Conservation (phyloP, 208 protist species). For the Strigomonas culicis region DNA sequence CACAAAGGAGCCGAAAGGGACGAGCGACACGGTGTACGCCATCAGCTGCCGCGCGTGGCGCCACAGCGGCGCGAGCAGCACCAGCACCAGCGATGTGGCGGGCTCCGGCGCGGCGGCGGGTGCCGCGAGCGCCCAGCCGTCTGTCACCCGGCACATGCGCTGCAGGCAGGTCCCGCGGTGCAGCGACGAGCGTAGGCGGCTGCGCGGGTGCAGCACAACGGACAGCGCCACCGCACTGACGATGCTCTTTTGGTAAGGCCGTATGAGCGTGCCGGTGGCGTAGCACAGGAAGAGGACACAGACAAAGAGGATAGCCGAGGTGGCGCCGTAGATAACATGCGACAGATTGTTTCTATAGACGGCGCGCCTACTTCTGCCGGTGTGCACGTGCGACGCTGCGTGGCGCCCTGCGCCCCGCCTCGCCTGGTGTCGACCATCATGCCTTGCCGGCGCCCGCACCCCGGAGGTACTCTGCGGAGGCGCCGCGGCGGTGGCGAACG, state of each 20-base stretch:
- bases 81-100: constrained; percentile 27
- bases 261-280: constrained; percentile 38
- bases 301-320: constrained; percentile 49
- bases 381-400: too few species aligned
- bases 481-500: too few species aligned
- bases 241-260: constrained; percentile 53
- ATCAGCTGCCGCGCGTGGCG: not conserved
- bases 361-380: too few species aligned
- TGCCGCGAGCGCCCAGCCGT: constrained; percentile 28
- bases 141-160: constrained; percentile 33
- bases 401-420: too few species aligned
- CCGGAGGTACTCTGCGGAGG: too few species aligned
- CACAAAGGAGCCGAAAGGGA: constrained; percentile 25
- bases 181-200: constrained; percentile 24
- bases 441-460: too few species aligned
- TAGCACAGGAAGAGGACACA: constrained; percentile 37
- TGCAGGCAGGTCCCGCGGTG: constrained; percentile 31
- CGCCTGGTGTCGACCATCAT: too few species aligned
- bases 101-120: constrained; percentile 31
- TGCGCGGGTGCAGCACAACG: constrained; percentile 54
- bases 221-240: constrained; percentile 52
- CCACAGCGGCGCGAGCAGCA: not conserved
- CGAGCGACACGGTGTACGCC: not conserved
- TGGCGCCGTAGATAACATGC: constrained; percentile 40
- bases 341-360: constrained; percentile 36